Conservation (phyloP, 805 yeast genomes). For the Candida montana region DNA sequence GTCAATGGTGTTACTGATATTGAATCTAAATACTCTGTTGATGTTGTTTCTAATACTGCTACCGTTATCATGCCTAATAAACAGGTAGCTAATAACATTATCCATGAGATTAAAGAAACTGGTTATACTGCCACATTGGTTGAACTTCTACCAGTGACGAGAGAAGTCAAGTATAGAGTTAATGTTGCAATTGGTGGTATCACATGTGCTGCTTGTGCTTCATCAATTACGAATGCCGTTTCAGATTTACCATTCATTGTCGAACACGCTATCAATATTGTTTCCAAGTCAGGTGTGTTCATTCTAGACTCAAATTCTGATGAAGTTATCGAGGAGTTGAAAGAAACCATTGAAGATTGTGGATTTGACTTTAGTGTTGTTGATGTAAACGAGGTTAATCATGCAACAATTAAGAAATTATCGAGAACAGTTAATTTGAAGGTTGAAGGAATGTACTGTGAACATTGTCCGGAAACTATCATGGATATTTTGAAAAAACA, state of each 20-base stretch:
- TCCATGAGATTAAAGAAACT: conserved; percentile 40
- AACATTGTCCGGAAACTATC: conserved; percentile 58
- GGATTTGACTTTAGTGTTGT: conserved; percentile 59
- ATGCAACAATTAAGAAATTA: conserved; percentile 40
- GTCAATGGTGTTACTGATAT: conserved; percentile 11
- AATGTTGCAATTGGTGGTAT: conserved; percentile 67
- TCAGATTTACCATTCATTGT: conserved; percentile 45
- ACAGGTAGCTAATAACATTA: conserved; percentile 43
- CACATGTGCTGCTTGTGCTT: conserved; percentile 68
- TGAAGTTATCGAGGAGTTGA: conserved; percentile 34
- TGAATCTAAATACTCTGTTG: conserved; percentile 38
- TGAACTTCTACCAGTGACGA: conserved; percentile 55
- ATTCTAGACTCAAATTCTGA: conserved; percentile 40
- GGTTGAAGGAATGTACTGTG: conserved; percentile 65
- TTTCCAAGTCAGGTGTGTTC: conserved; percentile 61
- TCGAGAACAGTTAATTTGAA: conserved; percentile 53
- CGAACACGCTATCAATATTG: conserved; percentile 48
- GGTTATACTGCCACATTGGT: conserved; percentile 47
- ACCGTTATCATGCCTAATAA: conserved; percentile 48
- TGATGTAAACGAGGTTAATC: conserved; percentile 38
- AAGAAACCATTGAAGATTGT: conserved; percentile 52
- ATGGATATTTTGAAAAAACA: conserved; percentile 42
- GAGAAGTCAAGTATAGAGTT: conserved; percentile 43
- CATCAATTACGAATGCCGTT: conserved; percentile 45
- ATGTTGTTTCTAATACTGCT: conserved; percentile 47